Evolutionary conservation across 1,284 basidiomycete genomes (phyloP).

Genomic region (Trichosporon sp.): DNA sequence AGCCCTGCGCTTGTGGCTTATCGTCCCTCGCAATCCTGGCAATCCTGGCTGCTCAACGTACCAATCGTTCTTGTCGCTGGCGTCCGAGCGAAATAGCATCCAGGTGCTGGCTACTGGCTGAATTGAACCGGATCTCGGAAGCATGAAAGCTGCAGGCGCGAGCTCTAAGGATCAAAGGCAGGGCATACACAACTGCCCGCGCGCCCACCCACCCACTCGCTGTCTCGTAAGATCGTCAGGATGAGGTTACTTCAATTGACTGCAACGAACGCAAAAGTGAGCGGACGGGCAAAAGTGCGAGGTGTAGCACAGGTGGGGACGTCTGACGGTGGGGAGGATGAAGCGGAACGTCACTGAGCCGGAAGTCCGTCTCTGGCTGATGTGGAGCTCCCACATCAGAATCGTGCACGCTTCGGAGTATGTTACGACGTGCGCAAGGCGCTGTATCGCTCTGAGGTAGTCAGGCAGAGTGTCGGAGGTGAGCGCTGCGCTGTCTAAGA

Average conservation of each 20-base stretch:
- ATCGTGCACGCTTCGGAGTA: too few species aligned
- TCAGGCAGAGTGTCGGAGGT: background rate
- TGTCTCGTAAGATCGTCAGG: background rate
- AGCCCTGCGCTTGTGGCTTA: background rate
- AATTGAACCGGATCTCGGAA: background rate
- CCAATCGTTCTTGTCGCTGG: background rate
- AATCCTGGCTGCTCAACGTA: too few species aligned
- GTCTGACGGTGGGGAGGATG: background rate
- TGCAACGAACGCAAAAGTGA: background rate
- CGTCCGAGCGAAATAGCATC: background rate
- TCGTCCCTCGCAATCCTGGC: too few species aligned
- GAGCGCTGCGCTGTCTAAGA: too few species aligned
- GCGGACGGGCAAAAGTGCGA: background rate
- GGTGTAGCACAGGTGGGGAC: background rate
- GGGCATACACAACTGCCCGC: too few species aligned
- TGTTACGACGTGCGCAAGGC: too few species aligned
- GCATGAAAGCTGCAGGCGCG: background rate
- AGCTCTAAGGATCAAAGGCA: background rate
- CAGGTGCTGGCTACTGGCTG: background rate
- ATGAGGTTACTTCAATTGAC: background rate
- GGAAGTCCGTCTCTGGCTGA: background rate
- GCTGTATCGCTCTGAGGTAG: background rate
- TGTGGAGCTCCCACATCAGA: too few species aligned
- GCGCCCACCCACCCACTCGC: background rate
- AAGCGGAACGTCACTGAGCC: background rate